Evolutionary conservation across 2,329 filamentous ascomycete genomes (phyloP), one percentile per base, ranked within the genome.

Genomic region (Epichloe brachyelytri): DNA sequence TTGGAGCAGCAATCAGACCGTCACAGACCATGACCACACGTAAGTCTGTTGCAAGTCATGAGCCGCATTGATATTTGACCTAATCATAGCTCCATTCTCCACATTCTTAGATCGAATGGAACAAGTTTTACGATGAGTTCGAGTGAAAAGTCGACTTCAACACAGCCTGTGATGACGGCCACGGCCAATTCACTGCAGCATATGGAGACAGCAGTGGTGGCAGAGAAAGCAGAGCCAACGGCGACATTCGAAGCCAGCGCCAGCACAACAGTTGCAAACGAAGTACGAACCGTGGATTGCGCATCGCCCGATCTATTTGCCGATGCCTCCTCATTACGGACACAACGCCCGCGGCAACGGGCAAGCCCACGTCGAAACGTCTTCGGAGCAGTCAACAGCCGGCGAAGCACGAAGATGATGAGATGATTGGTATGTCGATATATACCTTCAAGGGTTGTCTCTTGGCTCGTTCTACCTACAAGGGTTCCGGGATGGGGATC

Each of bases 401-500:
- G 3, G 26, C 33, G 19, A 19, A 48, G 5, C 38, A 48, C 8
- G 38, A 15, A 14, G 34, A 33, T 2, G 38, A 38, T 5, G 14
- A 47, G 2, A 20, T 55, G 41, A 22, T 53, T 38, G 51, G 48
- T 11, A 34, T 53, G 39, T 51, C 48, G 10, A 43, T 55, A 20
- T 56, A 54, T 41, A 51, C 49, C 3, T 19, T 52, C 8, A 30
- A 41, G 12, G 53, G 53, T 3, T 58, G 56, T 36, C 36, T 58
- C 12, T 52, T 54, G 52, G 30, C 55, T 4, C 48, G 51, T 15
- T 45, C 47, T 12, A 43, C 51, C 7, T 55, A 52, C 40, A 49
- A 45, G 15, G 45, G 39, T 17, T n/a, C 4, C 0, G 47, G 36
- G 5, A n/a, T 26, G 46, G 51, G 5, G 22, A 40, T 12, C 2